phyloP scores from a whole-genome alignment of 2,329 filamentous ascomycete species.

The Sclerotinia borealis region DNA sequence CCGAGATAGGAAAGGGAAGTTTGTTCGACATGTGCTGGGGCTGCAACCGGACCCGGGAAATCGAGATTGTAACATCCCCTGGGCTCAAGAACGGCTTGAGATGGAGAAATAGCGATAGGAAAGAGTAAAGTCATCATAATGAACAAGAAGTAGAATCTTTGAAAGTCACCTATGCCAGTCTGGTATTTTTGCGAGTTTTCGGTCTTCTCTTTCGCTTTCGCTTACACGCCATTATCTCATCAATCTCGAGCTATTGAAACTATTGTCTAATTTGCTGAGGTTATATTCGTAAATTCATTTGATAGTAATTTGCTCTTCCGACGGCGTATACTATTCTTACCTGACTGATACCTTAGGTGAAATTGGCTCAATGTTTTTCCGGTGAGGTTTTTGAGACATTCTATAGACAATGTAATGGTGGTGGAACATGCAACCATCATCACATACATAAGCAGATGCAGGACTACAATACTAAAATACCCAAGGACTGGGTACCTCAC shows the following conservation, averaged over 20 bases:
- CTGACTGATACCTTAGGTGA: not conserved
- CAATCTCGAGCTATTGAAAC: not conserved
- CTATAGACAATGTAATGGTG: constrained; percentile 3
- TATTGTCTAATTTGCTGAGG: not conserved
- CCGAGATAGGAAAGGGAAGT: constrained; percentile 9
- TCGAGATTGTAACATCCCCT: not conserved
- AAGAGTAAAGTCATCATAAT: not conserved
- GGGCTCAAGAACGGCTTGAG: not conserved
- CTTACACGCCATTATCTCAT: not conserved
- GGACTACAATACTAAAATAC: not conserved
- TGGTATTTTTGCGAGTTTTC: not conserved
- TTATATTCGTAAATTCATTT: not conserved
- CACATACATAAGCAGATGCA: constrained; percentile 3
- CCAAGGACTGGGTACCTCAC: not conserved
- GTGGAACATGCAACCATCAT: constrained; percentile 3
- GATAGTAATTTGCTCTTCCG: not conserved
- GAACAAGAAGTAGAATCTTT: not conserved
- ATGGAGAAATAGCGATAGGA: not conserved
- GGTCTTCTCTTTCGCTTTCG: not conserved
- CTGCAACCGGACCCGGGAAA: not conserved
- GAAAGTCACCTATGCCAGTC: not conserved
- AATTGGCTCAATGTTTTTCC: constrained; percentile 7
- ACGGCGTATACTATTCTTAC: not conserved
- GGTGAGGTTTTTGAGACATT: constrained; percentile 11
- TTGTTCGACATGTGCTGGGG: not conserved